These are phyloP conservation scores for Silene vulgaris DNA, from an alignment of 179 eudicot genomes.

Conservation along the genomic window DNA sequence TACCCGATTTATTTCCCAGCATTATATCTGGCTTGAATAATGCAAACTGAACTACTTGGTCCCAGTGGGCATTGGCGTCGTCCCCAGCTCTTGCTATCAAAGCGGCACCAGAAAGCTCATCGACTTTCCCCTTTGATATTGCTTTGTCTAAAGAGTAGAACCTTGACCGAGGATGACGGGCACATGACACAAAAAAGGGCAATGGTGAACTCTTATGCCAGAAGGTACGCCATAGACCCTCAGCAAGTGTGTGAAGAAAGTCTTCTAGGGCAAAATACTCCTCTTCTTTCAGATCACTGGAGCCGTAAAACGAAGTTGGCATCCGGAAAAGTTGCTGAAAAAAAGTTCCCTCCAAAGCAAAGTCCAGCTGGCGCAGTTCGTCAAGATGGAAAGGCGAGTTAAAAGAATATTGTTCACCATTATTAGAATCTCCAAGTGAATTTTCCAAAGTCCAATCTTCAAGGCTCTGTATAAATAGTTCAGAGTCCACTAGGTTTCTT, in stretches of 20 bases:
- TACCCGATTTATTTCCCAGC: slow-evolving; percentile 47
- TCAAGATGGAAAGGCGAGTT: slow-evolving; percentile 58
- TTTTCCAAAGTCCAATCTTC: slow-evolving; percentile 64
- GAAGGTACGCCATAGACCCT: slow-evolving; percentile 68
- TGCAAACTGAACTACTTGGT: slow-evolving; percentile 59
- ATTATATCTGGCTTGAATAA: slow-evolving; percentile 56
- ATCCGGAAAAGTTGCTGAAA: slow-evolving; percentile 77
- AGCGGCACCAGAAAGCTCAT: slow-evolving; percentile 63
- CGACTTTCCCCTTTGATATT: slow-evolving; percentile 58
- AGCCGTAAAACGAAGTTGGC: slow-evolving; percentile 54
- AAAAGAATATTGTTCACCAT: slow-evolving; percentile 40
- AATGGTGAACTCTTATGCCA: slow-evolving; percentile 61
- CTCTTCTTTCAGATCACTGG: slow-evolving; percentile 59
- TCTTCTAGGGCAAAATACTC: slow-evolving; percentile 65
- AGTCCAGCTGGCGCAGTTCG: slow-evolving; percentile 64
- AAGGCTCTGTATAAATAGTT: slow-evolving; percentile 48
- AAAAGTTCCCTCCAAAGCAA: slow-evolving; percentile 60
- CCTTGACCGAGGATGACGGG: slow-evolving; percentile 66
- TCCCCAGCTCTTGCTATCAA: slow-evolving; percentile 41
- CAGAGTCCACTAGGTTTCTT: slow-evolving; percentile 49
- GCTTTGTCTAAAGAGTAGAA: slow-evolving; percentile 75
- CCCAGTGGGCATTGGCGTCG: slow-evolving; percentile 52
- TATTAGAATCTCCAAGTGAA: slow-evolving; percentile 35
- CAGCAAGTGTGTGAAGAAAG: slow-evolving; percentile 60
- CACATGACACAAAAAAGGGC: slow-evolving; percentile 59